These are phyloP conservation scores for Clonostachys solani DNA, from an alignment of 2,329 filamentous ascomycete species.

Conservation along the genomic window DNA sequence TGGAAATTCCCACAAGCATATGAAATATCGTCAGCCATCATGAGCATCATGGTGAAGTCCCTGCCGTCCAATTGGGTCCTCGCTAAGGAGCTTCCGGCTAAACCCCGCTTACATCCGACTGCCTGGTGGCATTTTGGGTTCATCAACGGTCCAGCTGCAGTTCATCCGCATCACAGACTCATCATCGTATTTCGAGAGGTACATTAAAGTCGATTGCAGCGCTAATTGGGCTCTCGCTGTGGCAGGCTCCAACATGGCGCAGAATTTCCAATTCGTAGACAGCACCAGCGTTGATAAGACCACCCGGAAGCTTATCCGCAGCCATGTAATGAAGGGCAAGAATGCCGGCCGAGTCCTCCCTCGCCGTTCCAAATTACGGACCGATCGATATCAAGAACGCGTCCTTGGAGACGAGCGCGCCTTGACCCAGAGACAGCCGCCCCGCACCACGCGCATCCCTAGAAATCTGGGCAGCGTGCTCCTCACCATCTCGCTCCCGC, in stretches of 20 bases:
- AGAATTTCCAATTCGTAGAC: not conserved
- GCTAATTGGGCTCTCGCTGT: no score
- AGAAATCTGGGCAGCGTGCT: constrained; percentile 1
- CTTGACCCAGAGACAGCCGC: not conserved
- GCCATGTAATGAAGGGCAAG: constrained; percentile 14
- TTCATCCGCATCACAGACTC: no score
- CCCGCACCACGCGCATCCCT: not conserved
- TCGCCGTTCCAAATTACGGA: constrained; percentile 4
- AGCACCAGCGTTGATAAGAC: not conserved
- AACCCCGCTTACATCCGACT: no score
- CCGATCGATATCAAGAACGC: not conserved
- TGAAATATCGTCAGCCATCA: no score
- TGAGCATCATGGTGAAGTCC: no score
- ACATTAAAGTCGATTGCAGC: no score
- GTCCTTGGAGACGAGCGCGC: not conserved
- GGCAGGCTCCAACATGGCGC: not conserved
- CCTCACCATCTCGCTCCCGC: constrained; percentile 1
- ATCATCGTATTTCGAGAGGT: no score
- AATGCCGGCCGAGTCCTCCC: constrained; percentile 11
- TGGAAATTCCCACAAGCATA: no score
- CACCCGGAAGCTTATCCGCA: constrained; percentile 12
- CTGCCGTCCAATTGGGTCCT: no score
- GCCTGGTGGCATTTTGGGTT: no score
- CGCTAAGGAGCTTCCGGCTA: no score
- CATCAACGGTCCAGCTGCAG: no score